phyloP scores from a whole-genome alignment of 2,329 filamentous ascomycete genomes.

The Elsinoe batatas region DNA sequence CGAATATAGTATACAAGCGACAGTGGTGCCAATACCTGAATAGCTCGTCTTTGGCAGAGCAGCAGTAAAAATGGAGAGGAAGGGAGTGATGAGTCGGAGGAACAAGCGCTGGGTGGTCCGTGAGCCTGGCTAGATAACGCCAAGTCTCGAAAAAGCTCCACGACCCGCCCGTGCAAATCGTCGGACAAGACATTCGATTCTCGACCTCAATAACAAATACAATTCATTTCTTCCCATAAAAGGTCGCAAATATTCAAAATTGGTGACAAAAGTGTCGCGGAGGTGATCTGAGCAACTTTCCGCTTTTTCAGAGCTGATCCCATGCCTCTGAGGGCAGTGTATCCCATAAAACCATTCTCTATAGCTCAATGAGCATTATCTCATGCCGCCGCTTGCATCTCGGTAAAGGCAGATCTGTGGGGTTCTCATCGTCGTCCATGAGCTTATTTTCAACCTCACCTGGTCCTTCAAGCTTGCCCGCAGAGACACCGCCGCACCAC shows the following conservation, averaged over 20 bases:
- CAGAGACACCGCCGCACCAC: not conserved
- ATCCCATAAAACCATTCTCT: not conserved
- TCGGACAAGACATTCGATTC: slow-evolving; percentile 5
- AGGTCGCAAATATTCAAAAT: slow-evolving; percentile 7
- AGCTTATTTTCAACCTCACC: slow-evolving; percentile 12
- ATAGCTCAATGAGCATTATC: not conserved
- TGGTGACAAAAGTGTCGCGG: slow-evolving; percentile 4
- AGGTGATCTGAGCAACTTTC: slow-evolving; percentile 8
- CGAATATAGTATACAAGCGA: not conserved
- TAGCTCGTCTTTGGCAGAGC: not conserved
- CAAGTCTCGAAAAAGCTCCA: slow-evolving; percentile 7
- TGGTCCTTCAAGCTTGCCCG: not conserved
- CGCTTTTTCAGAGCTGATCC: slow-evolving; percentile 5
- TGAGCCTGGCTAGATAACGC: slow-evolving; percentile 5
- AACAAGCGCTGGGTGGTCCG: slow-evolving; percentile 5
- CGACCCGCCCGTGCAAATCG: slow-evolving; percentile 1
- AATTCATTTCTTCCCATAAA: slow-evolving; percentile 8
- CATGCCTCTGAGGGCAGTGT: not conserved
- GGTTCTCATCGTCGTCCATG: not conserved
- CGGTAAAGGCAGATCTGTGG: slow-evolving; percentile 7
- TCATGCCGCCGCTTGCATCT: slow-evolving; percentile 10
- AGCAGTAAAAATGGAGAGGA: not conserved
- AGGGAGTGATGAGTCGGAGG: not conserved
- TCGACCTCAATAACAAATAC: not conserved
- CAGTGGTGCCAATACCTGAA: not conserved